These are phyloP conservation scores for Brassica incana DNA, from an alignment of 345 rosid genomes.

Conservation along the genomic window DNA sequence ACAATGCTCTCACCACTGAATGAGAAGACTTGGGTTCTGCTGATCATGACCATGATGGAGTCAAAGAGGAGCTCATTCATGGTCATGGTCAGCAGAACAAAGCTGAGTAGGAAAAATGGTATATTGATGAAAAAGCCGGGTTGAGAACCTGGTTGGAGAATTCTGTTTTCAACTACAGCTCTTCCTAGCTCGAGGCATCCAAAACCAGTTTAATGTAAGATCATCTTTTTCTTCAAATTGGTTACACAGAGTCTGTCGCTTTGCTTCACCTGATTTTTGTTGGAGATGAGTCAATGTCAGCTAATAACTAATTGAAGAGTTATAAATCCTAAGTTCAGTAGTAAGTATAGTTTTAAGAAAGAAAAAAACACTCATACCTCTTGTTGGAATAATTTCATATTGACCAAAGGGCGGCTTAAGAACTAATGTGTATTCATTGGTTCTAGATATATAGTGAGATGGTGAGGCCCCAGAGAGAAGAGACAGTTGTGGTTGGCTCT, in stretches of 20 bases:
- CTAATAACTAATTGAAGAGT: neutral
- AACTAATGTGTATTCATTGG: conserved; percentile 43
- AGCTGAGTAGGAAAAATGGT: no score
- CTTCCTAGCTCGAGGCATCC: conserved; percentile 59
- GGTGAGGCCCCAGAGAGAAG: conserved; percentile 52
- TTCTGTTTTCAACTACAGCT: conserved; percentile 56
- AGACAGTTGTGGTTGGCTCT: conserved; percentile 35
- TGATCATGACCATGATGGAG: conserved; percentile 32
- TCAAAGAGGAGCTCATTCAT: conserved; percentile 63
- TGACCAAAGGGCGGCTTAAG: conserved; percentile 60
- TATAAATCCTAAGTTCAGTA: neutral
- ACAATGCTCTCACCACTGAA: conserved; percentile 41
- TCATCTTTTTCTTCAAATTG: conserved; percentile 41
- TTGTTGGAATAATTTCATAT: conserved; percentile 60
- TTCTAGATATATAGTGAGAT: conserved; percentile 41
- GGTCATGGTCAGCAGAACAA: conserved; percentile 35
- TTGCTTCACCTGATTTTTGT: conserved; percentile 51
- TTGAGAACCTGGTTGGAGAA: no score
- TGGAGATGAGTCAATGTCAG: conserved; percentile 38
- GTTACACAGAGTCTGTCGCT: conserved; percentile 47
- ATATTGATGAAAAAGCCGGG: no score
- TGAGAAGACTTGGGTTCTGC: conserved; percentile 44
- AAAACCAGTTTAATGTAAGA: conserved; percentile 51
- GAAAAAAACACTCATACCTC: conserved; percentile 46
- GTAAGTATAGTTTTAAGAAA: neutral